Conservation (phyloP, 306 rosid genomes). For the Pyrus bretschneideri region DNA sequence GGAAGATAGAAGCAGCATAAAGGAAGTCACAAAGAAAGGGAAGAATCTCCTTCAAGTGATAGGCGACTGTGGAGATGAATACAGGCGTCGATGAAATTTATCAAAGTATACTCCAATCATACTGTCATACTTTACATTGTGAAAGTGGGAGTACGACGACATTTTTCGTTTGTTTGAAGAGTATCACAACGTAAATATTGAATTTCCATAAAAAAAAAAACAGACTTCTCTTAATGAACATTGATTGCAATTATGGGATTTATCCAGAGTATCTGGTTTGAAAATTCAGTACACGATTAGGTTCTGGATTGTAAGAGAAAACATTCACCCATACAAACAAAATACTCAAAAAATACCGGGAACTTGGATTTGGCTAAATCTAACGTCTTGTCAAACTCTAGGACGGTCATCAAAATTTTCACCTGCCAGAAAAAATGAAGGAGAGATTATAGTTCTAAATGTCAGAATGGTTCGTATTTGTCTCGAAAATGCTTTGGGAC, state of each 20-base stretch:
- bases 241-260: not conserved
- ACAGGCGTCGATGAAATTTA: constrained; percentile 58
- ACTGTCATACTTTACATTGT: not conserved
- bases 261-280: not conserved
- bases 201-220: not conserved
- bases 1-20: constrained; percentile 66
- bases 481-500: not conserved
- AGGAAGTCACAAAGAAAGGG: constrained; percentile 63
- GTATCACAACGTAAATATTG: not conserved
- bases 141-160: not conserved
- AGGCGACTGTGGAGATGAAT: constrained; percentile 48
- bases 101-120: no score
- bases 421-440: not conserved
- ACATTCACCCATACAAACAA: not conserved
- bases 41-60: constrained; percentile 76
- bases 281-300: not conserved
- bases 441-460: not conserved
- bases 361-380: not conserved
- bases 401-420: not conserved
- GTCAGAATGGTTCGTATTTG: not conserved
- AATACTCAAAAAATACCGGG: not conserved
- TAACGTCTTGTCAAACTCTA: not conserved
- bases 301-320: not conserved
- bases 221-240: not conserved
- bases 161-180: not conserved